Evolutionary conservation across 2,329 filamentous ascomycete species (phyloP).

Genomic region (Colletotrichum chlorophyti): DNA sequence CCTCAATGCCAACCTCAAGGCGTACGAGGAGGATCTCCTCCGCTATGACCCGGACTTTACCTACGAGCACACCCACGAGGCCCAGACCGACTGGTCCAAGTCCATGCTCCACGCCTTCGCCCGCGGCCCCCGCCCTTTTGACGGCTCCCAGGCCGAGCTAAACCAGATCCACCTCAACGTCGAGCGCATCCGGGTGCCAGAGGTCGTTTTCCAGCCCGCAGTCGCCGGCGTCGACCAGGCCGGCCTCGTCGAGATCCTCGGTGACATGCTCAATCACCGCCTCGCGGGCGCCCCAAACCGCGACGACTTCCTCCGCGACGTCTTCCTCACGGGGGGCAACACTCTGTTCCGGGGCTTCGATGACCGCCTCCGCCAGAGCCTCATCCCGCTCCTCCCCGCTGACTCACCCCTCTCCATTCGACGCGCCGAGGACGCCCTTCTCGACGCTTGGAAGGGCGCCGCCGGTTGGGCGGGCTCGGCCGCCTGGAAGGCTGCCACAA

Average conservation of each 20-base stretch:
- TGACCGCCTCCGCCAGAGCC: constrained; percentile 75
- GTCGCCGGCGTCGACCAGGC: constrained; percentile 95
- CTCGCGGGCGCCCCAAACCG: constrained; percentile 65
- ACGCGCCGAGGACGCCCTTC: constrained; percentile 74
- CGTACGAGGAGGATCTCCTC: constrained; percentile 83
- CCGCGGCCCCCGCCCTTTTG: constrained; percentile 86
- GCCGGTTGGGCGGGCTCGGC: constrained; percentile 78
- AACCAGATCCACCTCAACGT: constrained; percentile 96
- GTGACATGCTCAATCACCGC: constrained; percentile 87
- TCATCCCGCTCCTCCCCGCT: constrained; percentile 75
- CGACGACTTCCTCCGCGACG: constrained; percentile 78
- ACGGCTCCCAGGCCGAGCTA: constrained; percentile 80
- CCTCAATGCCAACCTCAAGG: constrained; percentile 73
- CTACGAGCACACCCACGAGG: constrained; percentile 89
- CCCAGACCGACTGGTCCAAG: constrained; percentile 95
- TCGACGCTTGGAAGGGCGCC: constrained; percentile 94
- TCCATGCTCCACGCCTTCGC: constrained; percentile 88
- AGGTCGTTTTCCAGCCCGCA: constrained; percentile 90
- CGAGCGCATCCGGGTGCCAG: constrained; percentile 91
- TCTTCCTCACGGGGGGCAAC: constrained; percentile 95
- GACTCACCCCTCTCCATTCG: constrained; percentile 73
- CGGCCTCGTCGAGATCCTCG: constrained; percentile 89
- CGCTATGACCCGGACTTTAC: constrained; percentile 88
- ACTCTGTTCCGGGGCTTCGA: constrained; percentile 88
- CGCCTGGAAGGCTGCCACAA: constrained; percentile 67